Percentiles rank a stretch among this genome's conserved stretches.
Evolutionary conservation across 1,284 basidiomycete genomes (phyloP).

Genomic region (Phellopilus nigrolimitatus): DNA sequence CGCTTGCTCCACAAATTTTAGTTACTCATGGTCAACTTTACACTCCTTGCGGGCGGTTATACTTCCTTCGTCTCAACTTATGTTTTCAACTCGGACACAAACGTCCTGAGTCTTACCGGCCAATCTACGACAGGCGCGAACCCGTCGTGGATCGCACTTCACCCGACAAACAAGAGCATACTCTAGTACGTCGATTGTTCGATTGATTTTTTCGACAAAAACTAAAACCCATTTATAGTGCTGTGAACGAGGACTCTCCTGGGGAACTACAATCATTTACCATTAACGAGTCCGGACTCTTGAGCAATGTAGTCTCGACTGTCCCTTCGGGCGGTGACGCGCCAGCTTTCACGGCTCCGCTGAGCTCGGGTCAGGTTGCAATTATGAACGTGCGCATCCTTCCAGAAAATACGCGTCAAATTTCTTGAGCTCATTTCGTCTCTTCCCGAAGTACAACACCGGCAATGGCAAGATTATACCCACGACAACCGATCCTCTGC

Average conservation of each 20-base stretch:
- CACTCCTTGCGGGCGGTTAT: slow-evolving; percentile 58
- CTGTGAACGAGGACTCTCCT: slow-evolving; percentile 45
- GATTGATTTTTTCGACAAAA: background rate
- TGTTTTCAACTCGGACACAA: slow-evolving; percentile 46
- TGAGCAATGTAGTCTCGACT: slow-evolving; percentile 44
- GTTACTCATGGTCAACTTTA: slow-evolving; percentile 59
- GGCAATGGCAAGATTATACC: slow-evolving; percentile 56
- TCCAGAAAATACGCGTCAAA: background rate
- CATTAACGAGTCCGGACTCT: slow-evolving; percentile 39
- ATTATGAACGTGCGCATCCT: slow-evolving; percentile 48
- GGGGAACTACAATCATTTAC: slow-evolving; percentile 54
- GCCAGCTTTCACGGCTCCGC: slow-evolving; percentile 47
- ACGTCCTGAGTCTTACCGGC: slow-evolving; percentile 40
- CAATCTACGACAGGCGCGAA: slow-evolving; percentile 47
- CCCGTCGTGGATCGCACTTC: slow-evolving; percentile 52
- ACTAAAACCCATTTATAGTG: slow-evolving; percentile 33
- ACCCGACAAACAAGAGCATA: slow-evolving; percentile 48
- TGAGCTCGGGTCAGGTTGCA: slow-evolving; percentile 54
- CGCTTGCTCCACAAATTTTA: no score
- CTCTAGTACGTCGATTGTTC: slow-evolving; percentile 45
- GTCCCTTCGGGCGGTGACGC: slow-evolving; percentile 44
- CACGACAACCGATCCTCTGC: slow-evolving; percentile 33
- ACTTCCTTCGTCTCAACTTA: slow-evolving; percentile 57
- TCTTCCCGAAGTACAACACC: slow-evolving; percentile 41
- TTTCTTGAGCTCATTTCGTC: background rate